These are phyloP conservation scores for Pseudonitzschia delicatissima DNA, from an alignment of 108 stramenopile species.

Conservation along the genomic window DNA sequence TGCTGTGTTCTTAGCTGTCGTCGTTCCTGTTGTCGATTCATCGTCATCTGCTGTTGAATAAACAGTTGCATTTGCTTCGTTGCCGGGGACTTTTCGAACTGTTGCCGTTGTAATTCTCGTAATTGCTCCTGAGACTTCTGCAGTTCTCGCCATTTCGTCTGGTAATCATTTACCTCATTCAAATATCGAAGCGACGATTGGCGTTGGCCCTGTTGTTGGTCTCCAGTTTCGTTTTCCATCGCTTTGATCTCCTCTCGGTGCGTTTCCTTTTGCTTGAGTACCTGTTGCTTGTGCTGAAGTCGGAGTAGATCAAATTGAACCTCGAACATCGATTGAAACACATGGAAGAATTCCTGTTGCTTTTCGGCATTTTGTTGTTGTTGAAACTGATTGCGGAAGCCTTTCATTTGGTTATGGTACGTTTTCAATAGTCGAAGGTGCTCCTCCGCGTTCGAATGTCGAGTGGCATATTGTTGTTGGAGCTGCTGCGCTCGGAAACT, in stretches of 20 bases:
- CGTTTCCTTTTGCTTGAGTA: not conserved
- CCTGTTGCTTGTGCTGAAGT: not conserved
- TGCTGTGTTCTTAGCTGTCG: not conserved
- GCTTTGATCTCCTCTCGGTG: not conserved
- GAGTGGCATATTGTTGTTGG: conserved; percentile 1
- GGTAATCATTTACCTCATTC: too few relatives aligned
- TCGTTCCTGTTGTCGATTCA: not conserved
- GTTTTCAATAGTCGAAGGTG: not conserved
- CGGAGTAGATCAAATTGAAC: not conserved
- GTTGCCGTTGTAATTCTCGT: too few relatives aligned
- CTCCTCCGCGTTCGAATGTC: not conserved
- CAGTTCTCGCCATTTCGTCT: too few relatives aligned
- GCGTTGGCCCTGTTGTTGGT: too few relatives aligned
- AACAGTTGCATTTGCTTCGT: too few relatives aligned
- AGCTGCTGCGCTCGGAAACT: not conserved
- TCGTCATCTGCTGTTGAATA: too few relatives aligned
- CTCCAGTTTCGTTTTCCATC: not conserved
- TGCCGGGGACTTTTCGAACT: too few relatives aligned
- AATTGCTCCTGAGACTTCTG: too few relatives aligned
- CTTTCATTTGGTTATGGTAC: not conserved
- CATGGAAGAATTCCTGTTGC: not conserved
- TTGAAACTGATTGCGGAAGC: not conserved
- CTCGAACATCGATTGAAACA: not conserved
- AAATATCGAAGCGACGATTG: too few relatives aligned
- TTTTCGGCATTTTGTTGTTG: not conserved